Base-by-base conservation (phyloP, 495 filamentous ascomycete species). In the Penicillium parvum region DNA sequence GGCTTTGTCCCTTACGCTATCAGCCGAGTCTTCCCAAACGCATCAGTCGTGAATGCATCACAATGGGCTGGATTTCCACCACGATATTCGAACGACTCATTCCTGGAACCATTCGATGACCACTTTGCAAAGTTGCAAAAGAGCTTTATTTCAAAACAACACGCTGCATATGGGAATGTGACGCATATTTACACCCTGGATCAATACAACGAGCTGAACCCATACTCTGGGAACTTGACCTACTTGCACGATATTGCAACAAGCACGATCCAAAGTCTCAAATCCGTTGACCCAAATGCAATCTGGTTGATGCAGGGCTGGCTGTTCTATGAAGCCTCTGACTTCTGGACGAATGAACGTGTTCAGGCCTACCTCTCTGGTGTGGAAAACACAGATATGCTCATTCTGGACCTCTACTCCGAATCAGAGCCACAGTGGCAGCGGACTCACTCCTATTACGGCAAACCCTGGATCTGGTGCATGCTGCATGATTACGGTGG, bases 221-320 rank as follows among this genome's bases (percentile, higher is more conserved):
- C 75, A 2, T 63, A 51, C 19, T 75, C 26, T 3, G 26, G 26
- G 2, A n/a, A 28, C 8, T n/a, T 10, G 2, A 10, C 4, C 3
- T 28, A 28, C 26, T n/a, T 28, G 4, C 3, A 9, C 7, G 75
- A 71, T 40, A 58, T 76, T 18, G 74, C 70, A 9, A 41, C 48
- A 11, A 67, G 64, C 33, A 77, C 74, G 0, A 66, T 59, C 58
- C 43, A 55, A n/a, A 65, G 63, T 30, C 53, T 78, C 28, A 76
- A 77, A 46, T 44, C 64, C 6, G 75, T 65, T 0, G 69, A 74
- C 43, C 64, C 74, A 1, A 49, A 65, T 7, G 74, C 74, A 1
- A 58, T 75, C 5, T 78, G 75, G 75, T 47, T 77, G 34, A 74
- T 78, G 71, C 75, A 78, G 47, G 75, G 73, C 18, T 78, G 75